Evolutionary conservation across 2,329 filamentous ascomycete species (phyloP).

Genomic region (Xylaria digitata): DNA sequence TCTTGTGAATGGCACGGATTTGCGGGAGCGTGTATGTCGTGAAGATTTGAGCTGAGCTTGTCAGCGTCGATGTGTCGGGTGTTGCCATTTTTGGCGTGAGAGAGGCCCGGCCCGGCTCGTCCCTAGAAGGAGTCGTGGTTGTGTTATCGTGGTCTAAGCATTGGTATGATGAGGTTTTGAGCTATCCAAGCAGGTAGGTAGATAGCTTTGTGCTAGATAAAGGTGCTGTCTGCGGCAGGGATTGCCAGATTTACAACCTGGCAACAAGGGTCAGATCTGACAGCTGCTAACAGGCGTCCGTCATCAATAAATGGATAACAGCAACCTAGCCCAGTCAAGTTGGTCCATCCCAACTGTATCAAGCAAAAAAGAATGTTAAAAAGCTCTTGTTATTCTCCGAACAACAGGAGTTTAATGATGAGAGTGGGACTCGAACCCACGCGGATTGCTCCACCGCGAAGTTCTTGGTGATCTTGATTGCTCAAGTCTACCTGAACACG

Average conservation of each 20-base stretch:
- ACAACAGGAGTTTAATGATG: slow-evolving; percentile 41
- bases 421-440: slow-evolving; percentile 57
- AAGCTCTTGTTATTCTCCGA: neutral
- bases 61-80: slow-evolving; percentile 61
- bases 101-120: slow-evolving; percentile 14
- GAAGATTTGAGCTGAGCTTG: slow-evolving; percentile 66
- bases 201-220: too few relatives aligned
- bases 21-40: slow-evolving; percentile 69
- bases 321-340: neutral
- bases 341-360: neutral
- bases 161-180: slow-evolving; percentile 11
- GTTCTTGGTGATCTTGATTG: slow-evolving; percentile 22
- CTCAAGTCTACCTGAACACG: slow-evolving; percentile 46
- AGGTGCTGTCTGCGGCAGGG: too few relatives aligned
- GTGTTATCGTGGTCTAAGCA: slow-evolving; percentile 22
- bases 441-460: slow-evolving; percentile 54
- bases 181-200: neutral
- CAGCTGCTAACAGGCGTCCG: slow-evolving; percentile 11
- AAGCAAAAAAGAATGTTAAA: neutral
- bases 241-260: neutral
- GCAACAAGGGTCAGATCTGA: too few relatives aligned
- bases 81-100: slow-evolving; percentile 44
- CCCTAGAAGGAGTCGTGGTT: slow-evolving; percentile 7
- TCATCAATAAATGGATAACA: neutral
- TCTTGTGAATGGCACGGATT: slow-evolving; percentile 71